Base-by-base conservation (phyloP, 331 rosid genomes). In the Pyrus hybrid region DNA sequence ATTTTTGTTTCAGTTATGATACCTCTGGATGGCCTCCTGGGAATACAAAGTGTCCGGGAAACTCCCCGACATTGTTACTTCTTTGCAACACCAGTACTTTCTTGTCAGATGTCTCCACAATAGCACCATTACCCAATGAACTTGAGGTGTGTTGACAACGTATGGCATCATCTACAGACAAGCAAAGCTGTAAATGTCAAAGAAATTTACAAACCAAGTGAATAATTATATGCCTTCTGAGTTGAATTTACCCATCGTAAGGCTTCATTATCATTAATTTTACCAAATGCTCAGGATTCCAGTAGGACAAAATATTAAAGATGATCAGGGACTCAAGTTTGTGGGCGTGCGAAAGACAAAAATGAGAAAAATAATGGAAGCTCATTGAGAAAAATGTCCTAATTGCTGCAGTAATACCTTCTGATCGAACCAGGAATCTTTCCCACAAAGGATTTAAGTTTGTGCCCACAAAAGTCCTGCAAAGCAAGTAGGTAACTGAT, bases 21-120 rank as follows among this genome's bases (percentile, higher is more conserved):
- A 94, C 96, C 99, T 94, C 97, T 8, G 97, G 97, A 82, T 94
- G 99, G 75, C 99, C 99, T 67, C 99, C 97, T 0, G 99, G 99
- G 80, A 94, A 94, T 41, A 92, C 96, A 83, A 87, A 94, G 88
- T 85, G 83, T 79, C 97, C 96, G 66, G 99, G 96, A 84, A 89
- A 92, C 86, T 94, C 99, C 74, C 97, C 97, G 32, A 94, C 97
- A 80, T 92, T 87, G 68, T 80, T 83, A 86, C 99, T 94, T 79
- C 99, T 87, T 77, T 74, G 83, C 85, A 94, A 83, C 73, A 92
- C 86, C 45, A 94, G 83, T 78, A 94, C 87, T 76, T 90, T 89
- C 56, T 80, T 77, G 86, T 94, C 97, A 69, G 85, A 80, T 32
- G 97, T 92, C 87, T 92, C 93, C 79, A 92, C 95, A 72, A 94